Base-by-base conservation (phyloP, 148 eudicot species). In the Rhododendron vialii region DNA sequence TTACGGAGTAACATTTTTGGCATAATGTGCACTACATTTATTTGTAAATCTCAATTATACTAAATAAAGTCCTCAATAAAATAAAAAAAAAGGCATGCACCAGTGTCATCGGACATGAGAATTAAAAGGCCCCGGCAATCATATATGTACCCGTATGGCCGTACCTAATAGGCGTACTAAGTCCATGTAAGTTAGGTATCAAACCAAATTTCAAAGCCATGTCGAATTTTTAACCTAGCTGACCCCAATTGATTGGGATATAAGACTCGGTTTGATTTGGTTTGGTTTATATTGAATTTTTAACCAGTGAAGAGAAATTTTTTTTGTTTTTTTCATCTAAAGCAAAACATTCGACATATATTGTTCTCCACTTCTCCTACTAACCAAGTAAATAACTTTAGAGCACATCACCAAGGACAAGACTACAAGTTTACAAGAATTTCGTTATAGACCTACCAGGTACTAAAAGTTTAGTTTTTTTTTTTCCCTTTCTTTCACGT, bases 361-460 rank as follows among this genome's bases (percentile, higher is more conserved):
- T 7, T 82, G 51, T 36, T 36, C 38, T 36, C 38, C 38, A 30
- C 30, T 7, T 28, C 63, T 53, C 65, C 83, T 14, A 30, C 61
- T 5, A 80, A 51, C 28, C 83, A 59, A 84, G 65, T 69, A 83
- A 67, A 71, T 36, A 61, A 50, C 63, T 14, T 38, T 43, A 24
- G 20, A 84, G 71, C 3, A 43, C 17, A 84, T 57, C 30, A 86
- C 26, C 45, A 59, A 17, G n/a, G 20, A 51, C 61, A 5, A 79
- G 22, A 63, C 67, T 35, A 80, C 30, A 33, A 57, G 75, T 76
- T 86, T 90, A 76, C 81, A 48, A 67, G 38, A 43, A 80, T 73
- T 28, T 18, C 61, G 20, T 41, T 57, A 84, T 84, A 15, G 61
- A 61, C 80, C 43, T 88, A 89, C 92, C 92, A 43, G 67, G 86